Percentiles rank a stretch among this genome's conserved stretches.
These are phyloP conservation scores for Termitomyces sp. DNA, from an alignment of 768 basidiomycete genomes.

Conservation along the genomic window DNA sequence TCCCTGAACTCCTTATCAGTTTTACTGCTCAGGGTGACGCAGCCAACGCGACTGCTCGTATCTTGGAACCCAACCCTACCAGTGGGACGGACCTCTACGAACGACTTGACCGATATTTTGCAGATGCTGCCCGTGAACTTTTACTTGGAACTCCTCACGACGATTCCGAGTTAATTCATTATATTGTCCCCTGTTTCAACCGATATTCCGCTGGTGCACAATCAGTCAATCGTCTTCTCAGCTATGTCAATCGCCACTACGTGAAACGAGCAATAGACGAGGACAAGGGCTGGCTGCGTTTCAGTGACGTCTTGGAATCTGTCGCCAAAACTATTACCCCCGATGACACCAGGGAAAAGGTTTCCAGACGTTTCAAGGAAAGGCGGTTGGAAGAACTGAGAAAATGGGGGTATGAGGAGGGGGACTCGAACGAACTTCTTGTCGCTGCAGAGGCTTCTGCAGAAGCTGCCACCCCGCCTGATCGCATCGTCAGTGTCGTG, in stretches of 20 bases:
- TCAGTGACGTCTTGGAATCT: slow-evolving; percentile 61
- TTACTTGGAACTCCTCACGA: slow-evolving; percentile 62
- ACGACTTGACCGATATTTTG: slow-evolving; percentile 69
- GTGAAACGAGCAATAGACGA: slow-evolving; percentile 76
- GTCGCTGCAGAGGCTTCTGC: slow-evolving; percentile 65
- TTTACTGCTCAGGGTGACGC: slow-evolving; percentile 58
- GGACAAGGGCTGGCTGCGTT: slow-evolving; percentile 73
- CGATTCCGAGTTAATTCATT: slow-evolving; percentile 62
- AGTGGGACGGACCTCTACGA: slow-evolving; percentile 71
- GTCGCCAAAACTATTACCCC: slow-evolving; percentile 47
- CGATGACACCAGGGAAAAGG: slow-evolving; percentile 57
- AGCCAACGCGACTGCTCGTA: slow-evolving; percentile 27
- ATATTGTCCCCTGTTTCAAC: slow-evolving; percentile 68
- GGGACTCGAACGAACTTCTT: slow-evolving; percentile 42
- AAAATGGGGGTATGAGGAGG: slow-evolving; percentile 67
- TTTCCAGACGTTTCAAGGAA: slow-evolving; percentile 56
- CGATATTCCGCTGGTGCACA: slow-evolving; percentile 67
- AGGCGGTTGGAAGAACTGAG: slow-evolving; percentile 58
- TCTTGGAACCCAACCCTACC: slow-evolving; percentile 24
- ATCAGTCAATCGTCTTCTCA: slow-evolving; percentile 69
- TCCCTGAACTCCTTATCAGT: slow-evolving; percentile 25
- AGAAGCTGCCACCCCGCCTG: slow-evolving; percentile 66
- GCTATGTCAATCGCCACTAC: slow-evolving; percentile 77
- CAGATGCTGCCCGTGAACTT: slow-evolving; percentile 56
- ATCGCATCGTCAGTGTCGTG: slow-evolving; percentile 61